These are phyloP conservation scores for Suillus weaverae DNA, from an alignment of 768 basidiomycete genomes.

Conservation along the genomic window DNA sequence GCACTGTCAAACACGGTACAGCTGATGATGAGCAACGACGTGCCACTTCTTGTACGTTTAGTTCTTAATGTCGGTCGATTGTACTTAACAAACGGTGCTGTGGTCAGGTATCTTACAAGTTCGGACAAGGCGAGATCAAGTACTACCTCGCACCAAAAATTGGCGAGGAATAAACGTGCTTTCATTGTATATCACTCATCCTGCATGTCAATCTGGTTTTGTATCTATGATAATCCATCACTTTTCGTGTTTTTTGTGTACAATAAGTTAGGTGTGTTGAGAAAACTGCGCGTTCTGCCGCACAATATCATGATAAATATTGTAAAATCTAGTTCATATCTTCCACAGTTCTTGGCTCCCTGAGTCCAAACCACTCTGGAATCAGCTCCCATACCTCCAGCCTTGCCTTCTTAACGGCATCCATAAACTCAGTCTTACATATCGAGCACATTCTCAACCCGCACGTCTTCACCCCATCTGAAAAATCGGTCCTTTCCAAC, in stretches of 20 bases:
- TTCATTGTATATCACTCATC: background rate
- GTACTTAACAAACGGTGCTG: background rate
- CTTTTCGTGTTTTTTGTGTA: background rate
- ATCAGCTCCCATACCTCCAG: conserved; percentile 62
- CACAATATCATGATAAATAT: background rate
- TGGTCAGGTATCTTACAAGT: conserved; percentile 80
- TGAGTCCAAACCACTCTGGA: conserved; percentile 64
- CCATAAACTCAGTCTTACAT: conserved; percentile 51
- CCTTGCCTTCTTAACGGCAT: conserved; percentile 43
- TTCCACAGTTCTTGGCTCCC: conserved; percentile 3
- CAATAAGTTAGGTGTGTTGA: background rate
- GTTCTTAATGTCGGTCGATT: background rate
- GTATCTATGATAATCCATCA: conserved; percentile 9
- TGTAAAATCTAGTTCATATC: background rate
- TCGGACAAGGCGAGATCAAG: conserved; percentile 83
- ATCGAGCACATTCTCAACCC: conserved; percentile 54
- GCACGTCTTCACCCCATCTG: conserved; percentile 55
- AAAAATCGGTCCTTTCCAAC: conserved; percentile 70
- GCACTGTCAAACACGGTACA: conserved; percentile 70
- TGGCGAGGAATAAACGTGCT: conserved; percentile 63
- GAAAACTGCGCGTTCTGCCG: background rate
- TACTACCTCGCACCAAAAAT: conserved; percentile 98
- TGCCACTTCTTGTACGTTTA: conserved; percentile 74
- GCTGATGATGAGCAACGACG: conserved; percentile 90
- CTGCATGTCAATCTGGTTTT: background rate